phyloP scores from a whole-genome alignment of 1,284 basidiomycete species.

The Ustilago hordei region DNA sequence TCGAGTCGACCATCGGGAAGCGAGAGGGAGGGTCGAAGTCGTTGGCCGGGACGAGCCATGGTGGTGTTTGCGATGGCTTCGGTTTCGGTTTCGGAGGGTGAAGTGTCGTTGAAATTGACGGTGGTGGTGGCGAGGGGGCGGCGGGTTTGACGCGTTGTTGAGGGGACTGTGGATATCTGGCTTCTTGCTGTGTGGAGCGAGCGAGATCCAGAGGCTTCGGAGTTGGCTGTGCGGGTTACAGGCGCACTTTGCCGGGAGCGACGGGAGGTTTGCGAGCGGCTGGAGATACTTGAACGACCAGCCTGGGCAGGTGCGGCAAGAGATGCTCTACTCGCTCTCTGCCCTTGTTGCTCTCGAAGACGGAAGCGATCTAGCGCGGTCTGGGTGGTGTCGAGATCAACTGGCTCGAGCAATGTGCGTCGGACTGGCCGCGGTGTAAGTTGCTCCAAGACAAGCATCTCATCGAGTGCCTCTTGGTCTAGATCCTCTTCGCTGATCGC shows the following conservation, averaged over 20 bases:
- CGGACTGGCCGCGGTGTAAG: conserved; percentile 30
- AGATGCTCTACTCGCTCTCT: conserved; percentile 19
- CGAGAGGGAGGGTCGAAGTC: conserved; percentile 40
- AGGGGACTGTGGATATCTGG: conserved; percentile 2
- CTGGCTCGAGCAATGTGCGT: conserved; percentile 13
- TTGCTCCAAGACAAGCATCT: conserved; percentile 31
- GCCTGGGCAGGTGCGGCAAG: conserved; percentile 18
- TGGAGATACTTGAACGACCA: neutral
- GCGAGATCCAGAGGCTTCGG: conserved; percentile 18
- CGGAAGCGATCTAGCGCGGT: conserved; percentile 38
- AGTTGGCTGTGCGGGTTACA: conserved; percentile 4
- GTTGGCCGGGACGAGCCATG: conserved; percentile 39
- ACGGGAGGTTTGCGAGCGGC: conserved; percentile 10
- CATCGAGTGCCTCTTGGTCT: conserved; percentile 34
- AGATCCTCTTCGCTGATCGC: conserved; percentile 8
- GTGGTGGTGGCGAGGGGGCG: neutral
- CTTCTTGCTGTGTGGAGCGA: conserved; percentile 28
- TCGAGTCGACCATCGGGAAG: conserved; percentile 46
- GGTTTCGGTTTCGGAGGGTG: conserved; percentile 1
- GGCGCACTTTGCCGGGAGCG: conserved; percentile 30
- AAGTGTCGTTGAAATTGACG: conserved; percentile 7
- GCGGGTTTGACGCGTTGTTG: conserved; percentile 11
- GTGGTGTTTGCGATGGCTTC: conserved; percentile 23
- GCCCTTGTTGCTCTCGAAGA: conserved; percentile 11
- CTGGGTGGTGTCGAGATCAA: conserved; percentile 25